phyloP scores from a whole-genome alignment of 768 basidiomycete genomes.

The Pleurotus salmoneostramineus region DNA sequence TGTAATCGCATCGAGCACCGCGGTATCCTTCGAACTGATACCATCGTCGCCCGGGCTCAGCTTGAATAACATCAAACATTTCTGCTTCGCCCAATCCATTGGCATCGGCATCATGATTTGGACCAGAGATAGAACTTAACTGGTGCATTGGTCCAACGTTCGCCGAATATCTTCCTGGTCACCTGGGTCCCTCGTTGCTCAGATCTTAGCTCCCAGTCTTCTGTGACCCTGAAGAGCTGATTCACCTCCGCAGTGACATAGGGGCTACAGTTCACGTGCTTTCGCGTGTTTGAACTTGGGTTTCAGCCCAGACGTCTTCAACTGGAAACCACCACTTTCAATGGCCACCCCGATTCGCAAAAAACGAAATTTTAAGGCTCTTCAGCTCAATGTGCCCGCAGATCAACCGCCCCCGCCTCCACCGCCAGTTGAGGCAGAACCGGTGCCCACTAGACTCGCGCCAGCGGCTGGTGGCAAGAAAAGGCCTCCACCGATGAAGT shows the following conservation, averaged over 20 bases:
- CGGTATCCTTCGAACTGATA: too few relatives aligned
- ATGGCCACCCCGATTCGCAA: slow-evolving; percentile 72
- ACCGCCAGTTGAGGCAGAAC: slow-evolving; percentile 28
- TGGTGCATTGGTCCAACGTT: too few relatives aligned
- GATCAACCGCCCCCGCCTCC: slow-evolving; percentile 33
- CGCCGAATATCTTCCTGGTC: too few relatives aligned
- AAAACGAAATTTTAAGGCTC: slow-evolving; percentile 89
- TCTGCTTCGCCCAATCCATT: too few relatives aligned
- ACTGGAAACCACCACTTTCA: slow-evolving; percentile 14
- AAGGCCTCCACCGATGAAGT: slow-evolving; percentile 78
- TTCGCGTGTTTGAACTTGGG: background rate
- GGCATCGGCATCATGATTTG: too few relatives aligned
- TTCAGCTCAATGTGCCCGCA: slow-evolving; percentile 63
- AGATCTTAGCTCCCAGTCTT: too few relatives aligned
- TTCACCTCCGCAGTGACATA: background rate
- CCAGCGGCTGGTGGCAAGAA: slow-evolving; percentile 58
- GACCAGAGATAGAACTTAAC: too few relatives aligned
- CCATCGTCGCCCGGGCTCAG: too few relatives aligned
- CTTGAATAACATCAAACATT: too few relatives aligned
- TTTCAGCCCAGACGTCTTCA: background rate
- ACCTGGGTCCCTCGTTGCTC: too few relatives aligned
- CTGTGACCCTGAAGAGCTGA: too few relatives aligned
- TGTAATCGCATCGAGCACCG: too few relatives aligned
- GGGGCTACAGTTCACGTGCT: background rate
- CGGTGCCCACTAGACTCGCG: slow-evolving; percentile 45